These are phyloP conservation scores for Aspergillus latus DNA, from an alignment of 2,329 filamentous ascomycete species.

Conservation along the genomic window DNA sequence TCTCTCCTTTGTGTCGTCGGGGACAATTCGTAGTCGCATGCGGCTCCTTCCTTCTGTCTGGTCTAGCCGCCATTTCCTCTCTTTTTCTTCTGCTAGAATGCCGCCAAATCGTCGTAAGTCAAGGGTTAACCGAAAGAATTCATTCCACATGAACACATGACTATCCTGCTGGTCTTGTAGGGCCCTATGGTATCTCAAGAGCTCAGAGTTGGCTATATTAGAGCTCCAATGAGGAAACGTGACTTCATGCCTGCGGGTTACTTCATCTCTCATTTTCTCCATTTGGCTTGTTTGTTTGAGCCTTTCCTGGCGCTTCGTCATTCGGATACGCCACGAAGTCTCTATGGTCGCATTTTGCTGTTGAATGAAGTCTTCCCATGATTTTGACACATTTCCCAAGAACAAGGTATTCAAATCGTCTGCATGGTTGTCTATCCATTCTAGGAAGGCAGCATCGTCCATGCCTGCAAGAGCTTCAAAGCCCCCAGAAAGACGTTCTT, in stretches of 20 bases:
- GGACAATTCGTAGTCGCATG: slow-evolving; percentile 84
- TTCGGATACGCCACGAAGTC: slow-evolving; percentile 68
- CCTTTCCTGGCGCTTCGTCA: slow-evolving; percentile 76
- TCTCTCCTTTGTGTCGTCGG: slow-evolving; percentile 67
- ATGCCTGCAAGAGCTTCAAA: slow-evolving; percentile 84
- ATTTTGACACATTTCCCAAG: slow-evolving; percentile 73
- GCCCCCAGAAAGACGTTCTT: slow-evolving; percentile 68
- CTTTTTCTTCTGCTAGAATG: slow-evolving; percentile 66
- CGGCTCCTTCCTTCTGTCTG: slow-evolving; percentile 93
- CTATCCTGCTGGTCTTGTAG: slow-evolving; percentile 94
- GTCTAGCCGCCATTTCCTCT: slow-evolving; percentile 85
- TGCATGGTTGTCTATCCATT: slow-evolving; percentile 83
- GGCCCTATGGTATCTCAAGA: slow-evolving; percentile 84
- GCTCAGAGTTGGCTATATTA: slow-evolving; percentile 90
- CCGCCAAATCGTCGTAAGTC: slow-evolving; percentile 78
- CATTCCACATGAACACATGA: slow-evolving; percentile 70
- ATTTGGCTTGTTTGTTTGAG: slow-evolving; percentile 77
- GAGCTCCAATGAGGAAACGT: slow-evolving; percentile 90
- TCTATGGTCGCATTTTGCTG: slow-evolving; percentile 78
- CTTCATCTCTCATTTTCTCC: slow-evolving; percentile 66
- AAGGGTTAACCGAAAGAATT: slow-evolving; percentile 75
- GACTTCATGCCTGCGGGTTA: slow-evolving; percentile 77
- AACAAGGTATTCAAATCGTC: slow-evolving; percentile 78
- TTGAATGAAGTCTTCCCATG: slow-evolving; percentile 85
- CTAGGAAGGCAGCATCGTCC: slow-evolving; percentile 83